Evolutionary conservation across 2,329 filamentous ascomycete species (phyloP), one percentile per base, ranked within the genome.

Genomic region (Rutstroemia sp.): DNA sequence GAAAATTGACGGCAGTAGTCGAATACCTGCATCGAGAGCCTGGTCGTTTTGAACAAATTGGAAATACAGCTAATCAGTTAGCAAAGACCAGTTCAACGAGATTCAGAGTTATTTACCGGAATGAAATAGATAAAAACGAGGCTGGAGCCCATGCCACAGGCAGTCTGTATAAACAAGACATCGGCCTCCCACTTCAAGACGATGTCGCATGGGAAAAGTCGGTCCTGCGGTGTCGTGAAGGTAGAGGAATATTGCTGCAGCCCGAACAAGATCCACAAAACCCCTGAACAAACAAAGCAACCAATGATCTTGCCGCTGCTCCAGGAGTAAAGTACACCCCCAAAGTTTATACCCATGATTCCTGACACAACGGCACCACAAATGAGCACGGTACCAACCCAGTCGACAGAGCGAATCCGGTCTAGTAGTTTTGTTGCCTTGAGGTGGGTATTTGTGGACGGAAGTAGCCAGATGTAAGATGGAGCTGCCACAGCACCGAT

Each of bases 41-140:
- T 72, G 71, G 14, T 78, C 68, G 38, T 73, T 73, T 14, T 73
- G 71, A 48, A 78, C 74, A 53, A 77, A 76, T 39, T 76, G 73
- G 48, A 76, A 77, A 42, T 51, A 51, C 5, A 54, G 25, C 40
- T 45, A 42, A 45, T 5, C n/a, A 14, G 23, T 52, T 45, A 30
- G 34, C 5, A n/a, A 39, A 25, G 10, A 21, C 9, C 2, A 44
- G 30, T 7, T 7, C 16, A 10, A 14, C 1, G 17, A 2, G 40
- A 17, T 30, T 36, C 4, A 46, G 9, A 34, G 16, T 25, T 10
- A 23, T 23, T 36, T 44, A 48, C 38, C 39, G 79, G 74, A 50
- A 77, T 21, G 12, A 48, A 30, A 63, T 73, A 75, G 3, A 70
- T 65, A 2, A 75, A 61, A 42, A 77, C 71, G 19, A 74, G 71